Base-by-base conservation (phyloP, 805 yeast genomes). In the Saccharomycopsis sp. region DNA sequence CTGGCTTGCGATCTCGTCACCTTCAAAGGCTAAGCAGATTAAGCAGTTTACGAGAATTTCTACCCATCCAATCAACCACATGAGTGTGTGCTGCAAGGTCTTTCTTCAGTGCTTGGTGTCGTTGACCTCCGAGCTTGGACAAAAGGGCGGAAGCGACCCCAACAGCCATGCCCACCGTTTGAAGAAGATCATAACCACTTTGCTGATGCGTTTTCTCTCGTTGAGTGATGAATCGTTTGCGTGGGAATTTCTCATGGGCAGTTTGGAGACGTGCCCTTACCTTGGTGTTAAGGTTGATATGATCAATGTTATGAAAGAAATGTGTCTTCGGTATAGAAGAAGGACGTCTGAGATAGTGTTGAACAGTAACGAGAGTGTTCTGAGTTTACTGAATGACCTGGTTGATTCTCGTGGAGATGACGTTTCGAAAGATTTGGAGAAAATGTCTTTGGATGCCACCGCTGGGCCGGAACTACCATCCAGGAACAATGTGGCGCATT, bases 291-390 rank as follows among this genome's bases (percentile, higher is more conserved):
- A 76, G 50, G 66, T 79, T 18, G 75, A 75, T 3, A 60, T 76
- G 27, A 69, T 85, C 13, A 74, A 79, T 3, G 75, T 85, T 18
- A 67, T 86, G 53, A 85, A 80, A 55, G 85, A 79, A 50, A 64
- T 86, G 48, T 57, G 77, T 49, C 51, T 69, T 4, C 68, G 71
- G 47, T 52, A 53, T 5, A 51, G 52, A 20, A 25, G n/a, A 25
- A 25, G n/a, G 27, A 23, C 27, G 12, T n/a, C 27, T 25, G n/a
- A n/a, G n/a, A n/a, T n/a, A n/a, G n/a, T n/a, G n/a, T n/a, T n/a
- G 18, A 41, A 27, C 41, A 17, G 25, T 34, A 30, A 7, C 23
- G 23, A 19, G 32, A 19, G 34, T 22, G 40, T 13, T 38, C 39
- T 30, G 22, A 34, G 42, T 10, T 10, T 10, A n/a, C n/a, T n/a